Base-by-base conservation (phyloP, 2,329 filamentous ascomycete species). In the Biscogniauxia sp. region DNA sequence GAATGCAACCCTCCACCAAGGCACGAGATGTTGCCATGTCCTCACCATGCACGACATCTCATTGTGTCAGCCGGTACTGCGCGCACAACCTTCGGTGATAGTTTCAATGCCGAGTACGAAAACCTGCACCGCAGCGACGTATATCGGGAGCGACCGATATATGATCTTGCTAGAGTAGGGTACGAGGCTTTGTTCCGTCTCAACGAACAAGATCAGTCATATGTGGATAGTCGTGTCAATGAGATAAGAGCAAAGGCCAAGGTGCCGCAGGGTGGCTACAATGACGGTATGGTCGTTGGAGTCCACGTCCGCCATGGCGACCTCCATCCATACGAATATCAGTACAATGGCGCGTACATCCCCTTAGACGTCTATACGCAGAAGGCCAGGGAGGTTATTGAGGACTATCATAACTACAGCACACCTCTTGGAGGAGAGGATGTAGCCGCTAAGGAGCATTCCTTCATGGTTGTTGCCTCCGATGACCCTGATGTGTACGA, bases 261-360 rank as follows among this genome's bases (percentile, higher is more conserved):
- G 37, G 75, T 77, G 5, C 75, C 75, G 17, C 77, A 79, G 25
- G 76, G 76, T 45, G 72, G 75, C 20, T 74, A 79, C 7, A 79
- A 79, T 23, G 82, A 83, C 55, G 80, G 85, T 17, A 78, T 81
- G 3, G 74, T 85, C 32, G 79, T 96, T 49, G 92, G 90, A 20
- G 75, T 95, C 55, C 93, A 96, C 67, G 84, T 96, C 61, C 89
- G 92, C 13, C 89, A 88, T 58, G 92, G 92, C 26, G 92, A 96
- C 72, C 80, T 86, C 8, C 91, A 92, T 67, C 92, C 92, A 0
- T 80, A 87, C 60, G 91, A 94, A 73, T 88, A 83, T 68, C 89
- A 93, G 72, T 94, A 93, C 75, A 83, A 84, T 52, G 84, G 88
- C 58, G 89, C 90, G 28, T 96, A 96, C 70, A 85, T 96, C 19